Conservation (phyloP, 176 grass and related monocot species). For the Dactylis glomerata region DNA sequence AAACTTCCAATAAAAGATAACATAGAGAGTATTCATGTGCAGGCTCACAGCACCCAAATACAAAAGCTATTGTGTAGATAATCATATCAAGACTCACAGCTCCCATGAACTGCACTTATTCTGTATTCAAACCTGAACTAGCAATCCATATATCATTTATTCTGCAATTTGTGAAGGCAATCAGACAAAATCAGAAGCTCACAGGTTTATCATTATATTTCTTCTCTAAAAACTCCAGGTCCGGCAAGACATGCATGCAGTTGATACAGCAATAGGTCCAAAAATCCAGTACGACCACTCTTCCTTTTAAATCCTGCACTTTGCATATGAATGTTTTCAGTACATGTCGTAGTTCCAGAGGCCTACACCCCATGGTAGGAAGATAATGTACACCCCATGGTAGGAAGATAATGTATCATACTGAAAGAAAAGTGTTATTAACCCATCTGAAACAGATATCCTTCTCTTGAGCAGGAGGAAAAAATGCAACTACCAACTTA, state of each 20-base stretch:
- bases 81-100: background rate
- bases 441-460: background rate
- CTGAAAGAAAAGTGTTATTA: background rate
- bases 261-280: slow-evolving; percentile 99
- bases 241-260: slow-evolving; percentile 97
- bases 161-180: slow-evolving; percentile 2
- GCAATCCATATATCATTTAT: background rate
- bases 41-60: slow-evolving; percentile 1
- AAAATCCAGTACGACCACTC: slow-evolving; percentile 90
- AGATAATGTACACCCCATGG: slow-evolving; percentile 14
- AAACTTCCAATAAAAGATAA: background rate
- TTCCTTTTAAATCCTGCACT: slow-evolving; percentile 90
- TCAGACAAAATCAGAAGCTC: slow-evolving; percentile 34
- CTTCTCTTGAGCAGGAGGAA: slow-evolving; percentile 6
- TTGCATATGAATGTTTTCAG: background rate
- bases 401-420: slow-evolving; percentile 18
- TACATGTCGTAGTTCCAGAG: slow-evolving; percentile 11
- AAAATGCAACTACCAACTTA: slow-evolving; percentile 14
- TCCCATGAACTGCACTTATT: background rate
- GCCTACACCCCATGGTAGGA: background rate
- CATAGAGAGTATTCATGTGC: background rate
- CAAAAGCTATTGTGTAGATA: background rate
- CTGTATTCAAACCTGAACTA: background rate
- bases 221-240: slow-evolving; percentile 85
- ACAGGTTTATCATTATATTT: slow-evolving; percentile 89